Evolutionary conservation across 352 stramenopile species (phyloP).

Genomic region (Globisporangium heterothallicum): DNA sequence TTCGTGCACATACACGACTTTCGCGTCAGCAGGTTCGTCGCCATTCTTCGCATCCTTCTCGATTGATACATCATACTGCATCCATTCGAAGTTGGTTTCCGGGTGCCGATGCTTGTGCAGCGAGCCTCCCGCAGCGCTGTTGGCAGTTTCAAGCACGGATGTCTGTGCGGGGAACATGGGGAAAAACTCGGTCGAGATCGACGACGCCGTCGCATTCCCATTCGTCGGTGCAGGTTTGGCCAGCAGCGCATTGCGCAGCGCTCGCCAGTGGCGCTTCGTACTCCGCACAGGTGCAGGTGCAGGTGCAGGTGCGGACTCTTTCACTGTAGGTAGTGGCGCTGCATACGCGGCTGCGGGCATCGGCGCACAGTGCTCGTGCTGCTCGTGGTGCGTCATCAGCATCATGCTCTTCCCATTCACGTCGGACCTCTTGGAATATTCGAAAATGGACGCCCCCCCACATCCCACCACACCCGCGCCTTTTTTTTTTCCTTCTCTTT

Average conservation of each 20-base stretch:
- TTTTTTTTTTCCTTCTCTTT: neutral
- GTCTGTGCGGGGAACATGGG: constrained; percentile 23
- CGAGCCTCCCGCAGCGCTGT: constrained; percentile 8
- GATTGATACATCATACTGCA: constrained; percentile 29
- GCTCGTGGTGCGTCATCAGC: constrained; percentile 7
- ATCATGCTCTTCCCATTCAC: neutral
- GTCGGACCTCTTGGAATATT: constrained; percentile 10
- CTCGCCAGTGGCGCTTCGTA: constrained; percentile 60
- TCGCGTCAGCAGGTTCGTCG: constrained; percentile 4
- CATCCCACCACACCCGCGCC: neutral
- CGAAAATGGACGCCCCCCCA: constrained; percentile 1
- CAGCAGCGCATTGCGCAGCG: constrained; percentile 58
- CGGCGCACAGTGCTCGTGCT: constrained; percentile 6
- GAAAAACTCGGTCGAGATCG: constrained; percentile 63
- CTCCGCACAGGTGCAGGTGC: constrained; percentile 15
- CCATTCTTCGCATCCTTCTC: neutral
- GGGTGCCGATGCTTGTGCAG: neutral
- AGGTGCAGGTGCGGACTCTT: neutral
- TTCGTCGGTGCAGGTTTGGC: constrained; percentile 21
- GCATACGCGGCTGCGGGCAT: neutral
- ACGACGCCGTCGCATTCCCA: constrained; percentile 39
- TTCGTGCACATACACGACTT: constrained; percentile 52
- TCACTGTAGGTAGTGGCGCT: neutral
- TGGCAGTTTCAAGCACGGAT: constrained; percentile 2
- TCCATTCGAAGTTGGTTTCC: constrained; percentile 43